Conservation (phyloP, 2,329 filamentous ascomycete genomes). For the Dendrostoma leiphaemia region DNA sequence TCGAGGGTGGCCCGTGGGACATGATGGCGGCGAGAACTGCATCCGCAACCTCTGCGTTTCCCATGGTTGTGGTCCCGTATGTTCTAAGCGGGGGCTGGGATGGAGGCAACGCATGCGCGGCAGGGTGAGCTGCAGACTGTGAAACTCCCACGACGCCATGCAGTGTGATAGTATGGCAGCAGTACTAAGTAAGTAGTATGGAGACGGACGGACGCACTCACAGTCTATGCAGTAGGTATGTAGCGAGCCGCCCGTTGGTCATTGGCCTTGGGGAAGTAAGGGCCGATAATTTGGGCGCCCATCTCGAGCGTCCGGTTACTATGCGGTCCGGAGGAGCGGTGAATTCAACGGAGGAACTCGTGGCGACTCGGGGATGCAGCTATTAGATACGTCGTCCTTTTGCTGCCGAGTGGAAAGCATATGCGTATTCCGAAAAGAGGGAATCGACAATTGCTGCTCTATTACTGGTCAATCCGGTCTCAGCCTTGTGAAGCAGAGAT, state of each 20-base stretch:
- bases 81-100: too few relatives aligned
- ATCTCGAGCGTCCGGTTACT: neutral
- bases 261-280: neutral
- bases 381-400: neutral
- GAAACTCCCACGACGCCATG: neutral
- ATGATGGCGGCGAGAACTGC: too few relatives aligned
- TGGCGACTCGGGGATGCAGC: neutral
- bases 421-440: too few relatives aligned
- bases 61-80: too few relatives aligned
- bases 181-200: too few relatives aligned
- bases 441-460: too few relatives aligned
- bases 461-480: too few relatives aligned
- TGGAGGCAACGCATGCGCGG: too few relatives aligned
- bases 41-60: too few relatives aligned
- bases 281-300: neutral
- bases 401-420: too few relatives aligned
- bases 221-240: neutral
- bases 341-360: neutral
- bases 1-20: too few relatives aligned
- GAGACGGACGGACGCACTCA: too few relatives aligned
- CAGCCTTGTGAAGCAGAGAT: neutral
- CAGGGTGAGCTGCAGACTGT: neutral
- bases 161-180: slow-evolving; percentile 2
- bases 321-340: neutral
- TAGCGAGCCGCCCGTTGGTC: neutral